Evolutionary conservation across 495 filamentous ascomycete species (phyloP), one percentile per base, ranked within the genome.

Genomic region (Daldinia bambusicola): DNA sequence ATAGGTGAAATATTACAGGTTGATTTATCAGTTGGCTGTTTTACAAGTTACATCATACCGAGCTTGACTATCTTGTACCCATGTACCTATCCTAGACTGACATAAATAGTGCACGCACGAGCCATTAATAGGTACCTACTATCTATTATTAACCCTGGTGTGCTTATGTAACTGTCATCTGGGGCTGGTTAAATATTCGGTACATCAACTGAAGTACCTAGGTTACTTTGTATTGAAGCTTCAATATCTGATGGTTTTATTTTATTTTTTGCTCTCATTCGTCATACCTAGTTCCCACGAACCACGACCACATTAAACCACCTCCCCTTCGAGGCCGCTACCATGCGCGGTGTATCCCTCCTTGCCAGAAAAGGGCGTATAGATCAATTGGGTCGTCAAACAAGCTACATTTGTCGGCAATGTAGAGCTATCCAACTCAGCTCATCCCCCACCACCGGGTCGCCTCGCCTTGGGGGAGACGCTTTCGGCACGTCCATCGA

Each of bases 401-500:
- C 64, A 52, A 57, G 53, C 52, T 81, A 80, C 58, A 74, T 84
- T 8, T 85, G 83, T 72, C 70, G 74, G 38, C 83, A 84, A 78
- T 85, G 83, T 77, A 74, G 85, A 68, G 76, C 80, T 45, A 84
- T 88, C 58, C 86, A 87, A 55, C 84, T 88, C 77, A 85, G 82
- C 74, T 80, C 85, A 58, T 77, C 81, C 56, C 83, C 86, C 45
- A 82, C 83, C 31, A 84, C 81, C 45, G 80, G 84, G 52, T 80
- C 84, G n/a, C 80, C 84, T 67, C 75, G 75, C 13, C 76, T 78
- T 32, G 71, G 75, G 36, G 74, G 78, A 72, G 84, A 84, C 75
- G 79, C 80, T 13, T 84, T 86, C 52, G 83, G 79, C 59, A 75
- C 77, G 5, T 77, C 79, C n/a, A 55, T 75, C 6, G 72, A 70